Evolutionary conservation across 148 eudicot genomes (phyloP), one percentile per base, ranked within the genome.

Genomic region (Persicaria tinctoria): DNA sequence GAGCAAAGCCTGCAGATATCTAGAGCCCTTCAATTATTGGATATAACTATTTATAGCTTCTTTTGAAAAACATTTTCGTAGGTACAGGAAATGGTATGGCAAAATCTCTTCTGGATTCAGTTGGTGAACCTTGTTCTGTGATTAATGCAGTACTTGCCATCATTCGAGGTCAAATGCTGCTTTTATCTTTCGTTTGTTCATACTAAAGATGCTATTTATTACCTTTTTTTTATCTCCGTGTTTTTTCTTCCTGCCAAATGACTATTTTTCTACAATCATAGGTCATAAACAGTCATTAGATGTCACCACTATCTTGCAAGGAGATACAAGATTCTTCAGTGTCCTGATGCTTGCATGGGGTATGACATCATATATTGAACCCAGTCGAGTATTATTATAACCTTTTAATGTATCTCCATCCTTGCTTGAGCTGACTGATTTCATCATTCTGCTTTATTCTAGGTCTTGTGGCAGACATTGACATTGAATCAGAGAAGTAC

Each of bases 321-420:
- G 96, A 78, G 79, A 82, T 72, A 87, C 87, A 55, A 85, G 77
- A 79, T 92, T 82, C 84, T 94, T 87, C 70, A 90, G 97, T 80
- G 90, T 92, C 74, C 83, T 92, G 86, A 94, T 89, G 97, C 90
- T 94, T 78, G 97, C 97, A 45, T 94, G 98, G 98, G 98, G 98
- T 94, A 94, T 56, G 80, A 53, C 5, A 8, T 46, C 47, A 71
- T 71, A 47, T 8, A 18, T 48, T 47, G 14, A 47, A 71, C 32
- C 41, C 73, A 50, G 6, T n/a, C 38, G 16, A 50, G 32, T 46
- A 2, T 27, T 63, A 3, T 7, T 63, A 11, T 57, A 5, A 18
- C 3, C 2, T 18, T 57, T 57, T 57, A 18, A 56, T 27, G 6
- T 54, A 54, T 54, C 59, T 54, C 59, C 7, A 54, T 14, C 9